Conservation (phyloP, 768 basidiomycete species). For the Chalciporus piperatus region DNA sequence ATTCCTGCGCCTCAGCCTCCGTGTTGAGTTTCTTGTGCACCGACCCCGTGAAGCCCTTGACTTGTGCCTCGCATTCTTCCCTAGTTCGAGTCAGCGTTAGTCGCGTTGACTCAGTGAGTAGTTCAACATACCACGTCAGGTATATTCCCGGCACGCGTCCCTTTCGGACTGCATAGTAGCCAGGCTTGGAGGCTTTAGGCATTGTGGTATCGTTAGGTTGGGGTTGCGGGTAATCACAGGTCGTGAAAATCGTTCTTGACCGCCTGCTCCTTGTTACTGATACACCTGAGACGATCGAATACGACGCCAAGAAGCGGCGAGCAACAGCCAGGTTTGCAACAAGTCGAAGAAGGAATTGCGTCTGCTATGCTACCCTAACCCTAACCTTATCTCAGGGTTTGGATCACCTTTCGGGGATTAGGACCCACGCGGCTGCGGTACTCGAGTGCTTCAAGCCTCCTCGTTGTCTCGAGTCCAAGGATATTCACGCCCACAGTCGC, state of each 20-base stretch:
- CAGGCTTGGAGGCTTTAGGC: slow-evolving; percentile 41
- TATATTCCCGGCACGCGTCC: slow-evolving; percentile 69
- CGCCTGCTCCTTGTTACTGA: not conserved
- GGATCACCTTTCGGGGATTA: not conserved
- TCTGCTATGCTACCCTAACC: not conserved
- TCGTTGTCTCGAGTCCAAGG: not conserved
- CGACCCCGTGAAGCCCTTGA: slow-evolving; percentile 61
- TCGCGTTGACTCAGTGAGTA: slow-evolving; percentile 29
- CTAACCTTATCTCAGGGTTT: not conserved
- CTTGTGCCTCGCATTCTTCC: slow-evolving; percentile 69
- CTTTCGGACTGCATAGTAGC: slow-evolving; percentile 71
- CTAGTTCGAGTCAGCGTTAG: slow-evolving; percentile 38
- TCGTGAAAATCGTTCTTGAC: not conserved
- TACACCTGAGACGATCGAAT: not conserved
- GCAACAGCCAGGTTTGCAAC: not conserved
- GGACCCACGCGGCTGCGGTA: too few relatives aligned
- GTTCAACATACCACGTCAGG: slow-evolving; percentile 58
- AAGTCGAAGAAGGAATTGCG: not conserved
- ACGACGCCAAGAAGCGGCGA: not conserved
- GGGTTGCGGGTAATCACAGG: not conserved
- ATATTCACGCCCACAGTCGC: not conserved
- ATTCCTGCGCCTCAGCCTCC: slow-evolving; percentile 56
- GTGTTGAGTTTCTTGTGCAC: slow-evolving; percentile 66
- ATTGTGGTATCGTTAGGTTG: slow-evolving; percentile 16
- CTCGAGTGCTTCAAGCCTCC: too few relatives aligned